phyloP scores from a whole-genome alignment of 2,329 filamentous ascomycete genomes.

The Epichloe brachyelytri region DNA sequence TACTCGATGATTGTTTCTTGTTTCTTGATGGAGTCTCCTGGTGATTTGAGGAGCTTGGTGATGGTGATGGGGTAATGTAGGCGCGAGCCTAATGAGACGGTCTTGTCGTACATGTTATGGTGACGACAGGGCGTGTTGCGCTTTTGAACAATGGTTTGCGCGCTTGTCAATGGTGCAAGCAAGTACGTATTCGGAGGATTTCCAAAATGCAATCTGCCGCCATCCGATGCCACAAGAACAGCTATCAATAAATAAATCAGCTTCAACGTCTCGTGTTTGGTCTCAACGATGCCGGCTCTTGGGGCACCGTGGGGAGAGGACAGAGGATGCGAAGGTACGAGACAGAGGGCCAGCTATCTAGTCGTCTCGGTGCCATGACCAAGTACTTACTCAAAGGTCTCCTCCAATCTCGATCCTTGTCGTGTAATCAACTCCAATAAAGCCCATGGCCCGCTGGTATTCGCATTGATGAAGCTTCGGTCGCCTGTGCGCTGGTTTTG shows the following conservation, averaged over 20 bases:
- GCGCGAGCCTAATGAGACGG: conserved; percentile 41
- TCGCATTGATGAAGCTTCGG: not conserved
- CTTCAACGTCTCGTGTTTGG: not conserved
- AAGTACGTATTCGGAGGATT: not conserved
- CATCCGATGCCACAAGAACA: not conserved
- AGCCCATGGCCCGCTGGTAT: conserved; percentile 22
- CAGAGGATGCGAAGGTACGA: not conserved
- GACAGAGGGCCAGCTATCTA: not conserved
- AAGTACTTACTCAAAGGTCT: conserved; percentile 15
- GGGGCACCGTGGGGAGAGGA: not conserved
- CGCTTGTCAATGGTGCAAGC: not conserved
- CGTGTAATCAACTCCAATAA: conserved; percentile 15
- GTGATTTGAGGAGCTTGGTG: conserved; percentile 65
- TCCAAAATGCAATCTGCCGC: not conserved
- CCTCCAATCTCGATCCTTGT: conserved; percentile 19
- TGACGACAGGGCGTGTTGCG: not conserved
- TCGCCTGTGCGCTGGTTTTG: not conserved
- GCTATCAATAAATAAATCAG: not conserved
- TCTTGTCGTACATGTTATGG: conserved; percentile 24
- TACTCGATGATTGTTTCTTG: conserved; percentile 75
- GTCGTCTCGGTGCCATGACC: not conserved
- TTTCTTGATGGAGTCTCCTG: conserved; percentile 62
- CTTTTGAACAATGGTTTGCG: not conserved
- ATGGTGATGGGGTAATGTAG: conserved; percentile 91
- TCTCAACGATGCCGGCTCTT: not conserved